Base-by-base conservation (phyloP, 2,329 filamentous ascomycete species). In the Endocalyx cinctus region DNA sequence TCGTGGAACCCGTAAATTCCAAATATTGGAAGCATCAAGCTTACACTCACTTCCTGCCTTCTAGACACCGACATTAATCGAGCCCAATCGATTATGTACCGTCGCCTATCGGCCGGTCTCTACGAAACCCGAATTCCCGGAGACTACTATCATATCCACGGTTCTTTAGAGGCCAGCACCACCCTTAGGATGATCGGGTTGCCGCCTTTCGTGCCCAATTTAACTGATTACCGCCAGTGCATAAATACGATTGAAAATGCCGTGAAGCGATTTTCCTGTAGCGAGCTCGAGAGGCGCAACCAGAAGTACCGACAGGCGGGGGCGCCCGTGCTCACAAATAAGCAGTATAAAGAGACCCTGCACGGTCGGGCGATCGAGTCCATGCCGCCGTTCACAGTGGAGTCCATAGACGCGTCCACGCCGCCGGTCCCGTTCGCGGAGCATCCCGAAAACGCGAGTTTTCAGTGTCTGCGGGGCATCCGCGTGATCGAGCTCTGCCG, bases 71-170 rank as follows among this genome's bases (percentile, higher is more conserved):
- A 87, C 57, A 59, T 87, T 15, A 62, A 84, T 5, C 64, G 73
- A 40, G 84, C 84, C 2, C 84, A 87, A 52, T 84, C 82, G 3
- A 76, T 79, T 41, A 64, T 76, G 6, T 87, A 87, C 51, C 74
- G 83, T 8, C 77, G 83, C 40, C 69, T 87, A 57, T 84, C 82
- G 10, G 82, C 82, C 11, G 85, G 85, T 40, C 60, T 87, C 2
- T 87, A 86, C 58, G 68, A 73, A 47, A 85, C 82, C 7, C 79
- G 76, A 52, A 70, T 67, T n/a, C 60, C 67, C 2, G 75, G 72
- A n/a, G 69, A 81, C 50, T 87, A 77, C 49, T 87, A 84, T 51
- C 83, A 87, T 49, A 82, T 87, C 17, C 83, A 87, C 52, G 82
- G 83, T 27, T 87, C 82, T 1, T 60, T 87, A 1, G 82, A 87